Evolutionary conservation across 192 early-diverging fungal species (phyloP).

Genomic region (Coemansia sp.): DNA sequence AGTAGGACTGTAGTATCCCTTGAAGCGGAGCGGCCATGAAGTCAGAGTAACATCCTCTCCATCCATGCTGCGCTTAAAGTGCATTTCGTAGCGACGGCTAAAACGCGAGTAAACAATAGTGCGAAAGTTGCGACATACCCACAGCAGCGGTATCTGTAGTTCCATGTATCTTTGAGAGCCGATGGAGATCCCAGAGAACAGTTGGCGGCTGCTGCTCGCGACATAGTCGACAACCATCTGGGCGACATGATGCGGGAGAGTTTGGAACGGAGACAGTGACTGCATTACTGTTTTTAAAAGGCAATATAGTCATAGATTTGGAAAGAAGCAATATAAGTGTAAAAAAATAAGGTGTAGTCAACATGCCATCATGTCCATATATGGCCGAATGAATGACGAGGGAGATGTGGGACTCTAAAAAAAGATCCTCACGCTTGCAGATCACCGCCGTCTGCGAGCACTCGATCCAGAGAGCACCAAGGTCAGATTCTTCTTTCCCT

Average conservation of each 20-base stretch:
- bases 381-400: background rate
- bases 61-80: background rate
- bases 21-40: background rate
- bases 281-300: background rate
- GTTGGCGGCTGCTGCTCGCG: background rate
- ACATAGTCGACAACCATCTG: background rate
- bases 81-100: background rate
- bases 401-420: background rate
- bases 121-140: background rate
- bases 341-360: background rate
- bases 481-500: conserved; percentile 32
- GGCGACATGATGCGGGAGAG: background rate
- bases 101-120: background rate
- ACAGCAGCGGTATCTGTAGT: background rate
- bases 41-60: background rate
- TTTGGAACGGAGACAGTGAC: background rate
- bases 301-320: background rate
- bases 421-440: background rate
- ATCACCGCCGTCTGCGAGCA: conserved; percentile 29
- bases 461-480: conserved; percentile 42
- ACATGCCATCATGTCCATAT: conserved; percentile 6
- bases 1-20: background rate
- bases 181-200: background rate
- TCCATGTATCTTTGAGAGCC: background rate
- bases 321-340: background rate